Conservation (phyloP, 2,329 filamentous ascomycete species). For the Fusarium sp. region DNA sequence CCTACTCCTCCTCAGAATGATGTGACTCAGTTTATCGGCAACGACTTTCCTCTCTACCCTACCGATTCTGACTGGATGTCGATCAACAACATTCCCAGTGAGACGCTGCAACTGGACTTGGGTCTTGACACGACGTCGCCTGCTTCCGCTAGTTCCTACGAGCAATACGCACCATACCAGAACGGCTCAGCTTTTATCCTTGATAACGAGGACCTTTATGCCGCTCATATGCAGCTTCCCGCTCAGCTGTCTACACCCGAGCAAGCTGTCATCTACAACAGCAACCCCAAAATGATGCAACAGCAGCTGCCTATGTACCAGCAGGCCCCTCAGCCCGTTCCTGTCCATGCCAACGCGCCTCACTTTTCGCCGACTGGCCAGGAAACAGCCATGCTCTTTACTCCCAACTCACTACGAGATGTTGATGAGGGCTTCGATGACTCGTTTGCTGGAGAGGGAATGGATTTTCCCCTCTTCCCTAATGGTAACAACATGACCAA, state of each 20-base stretch:
- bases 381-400: constrained; percentile 77
- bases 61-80: constrained; percentile 63
- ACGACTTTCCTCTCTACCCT: constrained; percentile 67
- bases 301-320: constrained; percentile 59
- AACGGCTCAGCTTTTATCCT: constrained; percentile 74
- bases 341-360: constrained; percentile 51
- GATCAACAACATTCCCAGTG: constrained; percentile 51
- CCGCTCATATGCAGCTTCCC: constrained; percentile 70
- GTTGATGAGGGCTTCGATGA: constrained; percentile 78
- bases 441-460: constrained; percentile 60
- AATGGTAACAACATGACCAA: constrained; percentile 55
- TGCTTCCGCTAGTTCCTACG: constrained; percentile 55
- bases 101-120: constrained; percentile 60
- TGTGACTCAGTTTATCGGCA: constrained; percentile 52
- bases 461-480: constrained; percentile 77
- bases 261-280: constrained; percentile 56
- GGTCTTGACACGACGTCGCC: constrained; percentile 59
- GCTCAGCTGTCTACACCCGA: constrained; percentile 61
- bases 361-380: constrained; percentile 81
- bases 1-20: constrained; percentile 72
- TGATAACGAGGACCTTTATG: constrained; percentile 75
- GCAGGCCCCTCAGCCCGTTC: constrained; percentile 48
- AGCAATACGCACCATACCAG: constrained; percentile 74
- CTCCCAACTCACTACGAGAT: constrained; percentile 72
- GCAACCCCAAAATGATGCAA: constrained; percentile 58